These are phyloP conservation scores for Thelonectria rubi DNA, from an alignment of 2,329 filamentous ascomycete species.

Conservation along the genomic window DNA sequence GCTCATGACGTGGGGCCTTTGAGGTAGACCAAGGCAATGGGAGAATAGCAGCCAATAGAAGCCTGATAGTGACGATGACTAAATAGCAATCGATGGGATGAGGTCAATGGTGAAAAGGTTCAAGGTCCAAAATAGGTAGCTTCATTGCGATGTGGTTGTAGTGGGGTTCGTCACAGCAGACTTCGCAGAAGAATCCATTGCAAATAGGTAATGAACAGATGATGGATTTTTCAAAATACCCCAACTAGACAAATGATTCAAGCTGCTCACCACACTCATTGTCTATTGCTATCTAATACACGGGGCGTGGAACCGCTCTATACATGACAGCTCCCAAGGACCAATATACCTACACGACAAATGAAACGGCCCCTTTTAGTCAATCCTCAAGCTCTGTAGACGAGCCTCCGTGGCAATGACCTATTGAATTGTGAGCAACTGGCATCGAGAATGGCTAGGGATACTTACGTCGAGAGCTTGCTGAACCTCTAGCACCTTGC, in stretches of 20 bases:
- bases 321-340: slow-evolving; percentile 38
- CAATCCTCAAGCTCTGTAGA: slow-evolving; percentile 85
- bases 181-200: not conserved
- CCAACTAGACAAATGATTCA: slow-evolving; percentile 18
- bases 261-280: slow-evolving; percentile 37
- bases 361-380: slow-evolving; percentile 59
- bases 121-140: not conserved
- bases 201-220: not conserved
- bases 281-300: slow-evolving; percentile 52
- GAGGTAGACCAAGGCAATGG: not conserved
- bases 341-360: slow-evolving; percentile 50
- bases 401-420: slow-evolving; percentile 91
- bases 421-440: slow-evolving; percentile 53
- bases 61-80: not conserved
- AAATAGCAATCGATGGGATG: not conserved
- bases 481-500: slow-evolving; percentile 92
- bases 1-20: slow-evolving; percentile 8
- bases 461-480: slow-evolving; percentile 90
- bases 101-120: not conserved
- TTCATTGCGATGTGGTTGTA: not conserved
- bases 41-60: slow-evolving; percentile 1
- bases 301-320: slow-evolving; percentile 42
- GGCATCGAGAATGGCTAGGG: slow-evolving; percentile 8
- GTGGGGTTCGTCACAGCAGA: not conserved
- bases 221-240: not conserved